phyloP scores from a whole-genome alignment of 2,329 filamentous ascomycete genomes.

The Didymella pinodella region DNA sequence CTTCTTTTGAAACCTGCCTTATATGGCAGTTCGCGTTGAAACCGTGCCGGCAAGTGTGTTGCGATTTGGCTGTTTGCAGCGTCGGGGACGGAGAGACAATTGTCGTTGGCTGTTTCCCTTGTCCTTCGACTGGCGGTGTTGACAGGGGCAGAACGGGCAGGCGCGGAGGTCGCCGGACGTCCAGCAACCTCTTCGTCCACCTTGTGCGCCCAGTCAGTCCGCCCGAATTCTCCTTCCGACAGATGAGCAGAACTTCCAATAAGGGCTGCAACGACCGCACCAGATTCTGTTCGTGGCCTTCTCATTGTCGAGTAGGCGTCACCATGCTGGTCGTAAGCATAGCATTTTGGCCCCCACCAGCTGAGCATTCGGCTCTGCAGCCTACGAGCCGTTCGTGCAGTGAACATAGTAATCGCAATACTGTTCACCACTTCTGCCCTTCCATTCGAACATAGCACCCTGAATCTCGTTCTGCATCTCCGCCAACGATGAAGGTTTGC shows the following conservation, averaged over 20 bases:
- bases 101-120: conserved; percentile 12
- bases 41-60: not conserved
- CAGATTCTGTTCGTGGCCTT: no score
- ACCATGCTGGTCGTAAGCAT: not conserved
- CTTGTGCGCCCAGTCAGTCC: no score
- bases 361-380: not conserved
- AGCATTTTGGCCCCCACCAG: not conserved
- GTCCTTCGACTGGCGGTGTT: conserved; percentile 2
- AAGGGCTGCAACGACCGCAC: no score
- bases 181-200: not conserved
- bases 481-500: not conserved
- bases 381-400: not conserved
- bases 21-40: not conserved
- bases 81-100: conserved; percentile 1
- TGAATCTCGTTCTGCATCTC: no score
- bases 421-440: no score
- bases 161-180: not conserved
- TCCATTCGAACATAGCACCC: no score
- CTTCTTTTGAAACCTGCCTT: conserved; percentile 3
- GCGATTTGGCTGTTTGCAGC: conserved; percentile 10
- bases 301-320: not conserved
- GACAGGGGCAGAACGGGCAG: not conserved
- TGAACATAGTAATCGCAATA: no score
- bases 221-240: no score
- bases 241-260: no score